A percentile compares a stretch with the other conserved stretches of the same genome.
Evolutionary conservation across 108 stramenopile species (phyloP).

Genomic region (Aurantiochytrium sp.): DNA sequence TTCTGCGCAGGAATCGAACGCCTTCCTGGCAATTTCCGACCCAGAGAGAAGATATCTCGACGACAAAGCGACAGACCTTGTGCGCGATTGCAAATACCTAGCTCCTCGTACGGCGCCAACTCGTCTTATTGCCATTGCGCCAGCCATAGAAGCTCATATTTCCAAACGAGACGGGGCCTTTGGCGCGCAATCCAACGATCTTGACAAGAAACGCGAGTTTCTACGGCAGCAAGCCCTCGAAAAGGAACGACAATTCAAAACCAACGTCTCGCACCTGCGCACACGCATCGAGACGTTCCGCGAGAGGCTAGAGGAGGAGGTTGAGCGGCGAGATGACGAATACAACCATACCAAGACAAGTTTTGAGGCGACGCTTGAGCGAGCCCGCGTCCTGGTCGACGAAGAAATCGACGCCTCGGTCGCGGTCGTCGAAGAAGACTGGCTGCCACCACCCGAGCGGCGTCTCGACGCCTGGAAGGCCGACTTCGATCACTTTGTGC

Average conservation of each 20-base stretch:
- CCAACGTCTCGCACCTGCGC: neutral
- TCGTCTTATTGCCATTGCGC: neutral
- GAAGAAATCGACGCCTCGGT: neutral
- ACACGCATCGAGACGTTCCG: neutral
- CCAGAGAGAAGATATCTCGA: neutral
- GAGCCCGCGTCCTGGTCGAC: neutral
- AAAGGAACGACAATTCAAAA: neutral
- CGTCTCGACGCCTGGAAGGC: conserved; percentile 6
- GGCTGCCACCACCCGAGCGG: neutral
- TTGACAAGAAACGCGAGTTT: neutral
- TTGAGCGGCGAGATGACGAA: neutral
- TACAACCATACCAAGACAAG: too few relatives aligned
- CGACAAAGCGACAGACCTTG: neutral
- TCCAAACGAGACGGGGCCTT: neutral
- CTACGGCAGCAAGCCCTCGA: neutral
- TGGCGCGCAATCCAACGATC: neutral
- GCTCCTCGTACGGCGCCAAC: neutral
- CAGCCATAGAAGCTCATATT: neutral
- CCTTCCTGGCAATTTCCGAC: neutral
- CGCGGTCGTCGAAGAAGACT: neutral
- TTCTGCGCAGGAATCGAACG: too few relatives aligned
- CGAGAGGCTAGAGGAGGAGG: neutral
- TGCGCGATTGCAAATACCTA: neutral
- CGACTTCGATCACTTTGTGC: conserved; percentile 23
- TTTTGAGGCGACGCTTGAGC: neutral